Conservation (phyloP, 2,329 filamentous ascomycete genomes). For the Saccharata proteae region DNA sequence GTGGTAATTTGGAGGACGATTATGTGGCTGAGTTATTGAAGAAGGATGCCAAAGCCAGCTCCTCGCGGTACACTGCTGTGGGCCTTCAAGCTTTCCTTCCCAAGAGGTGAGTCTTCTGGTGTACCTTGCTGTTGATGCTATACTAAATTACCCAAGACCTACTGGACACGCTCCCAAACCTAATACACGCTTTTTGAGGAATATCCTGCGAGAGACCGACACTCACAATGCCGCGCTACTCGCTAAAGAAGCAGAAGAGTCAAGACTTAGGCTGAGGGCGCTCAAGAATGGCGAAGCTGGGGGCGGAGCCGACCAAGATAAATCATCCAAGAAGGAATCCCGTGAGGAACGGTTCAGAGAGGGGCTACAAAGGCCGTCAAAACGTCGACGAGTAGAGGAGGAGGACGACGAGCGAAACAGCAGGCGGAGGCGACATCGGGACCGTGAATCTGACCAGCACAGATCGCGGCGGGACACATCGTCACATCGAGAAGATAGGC, state of each 20-base stretch:
- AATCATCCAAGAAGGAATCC: constrained; percentile 1
- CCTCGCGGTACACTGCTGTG: constrained; percentile 60
- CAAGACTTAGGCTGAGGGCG: constrained; percentile 53
- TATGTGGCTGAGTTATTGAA: constrained; percentile 70
- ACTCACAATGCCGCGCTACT: constrained; percentile 78
- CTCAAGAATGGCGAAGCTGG: constrained; percentile 13
- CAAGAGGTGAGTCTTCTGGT: constrained; percentile 32
- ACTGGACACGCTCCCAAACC: constrained; percentile 64
- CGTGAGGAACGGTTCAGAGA: background rate
- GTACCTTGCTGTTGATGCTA: background rate
- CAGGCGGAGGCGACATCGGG: constrained; percentile 13
- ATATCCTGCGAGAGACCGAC: constrained; percentile 80
- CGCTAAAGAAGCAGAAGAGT: constrained; percentile 73
- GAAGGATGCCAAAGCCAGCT: constrained; percentile 64
- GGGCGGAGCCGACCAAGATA: constrained; percentile 25
- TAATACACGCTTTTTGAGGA: constrained; percentile 78
- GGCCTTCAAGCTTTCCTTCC: constrained; percentile 57
- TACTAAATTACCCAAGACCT: constrained; percentile 34
- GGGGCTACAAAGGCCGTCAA: constrained; percentile 5
- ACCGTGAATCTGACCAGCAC: constrained; percentile 13
- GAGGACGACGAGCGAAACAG: constrained; percentile 11
- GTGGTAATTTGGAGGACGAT: constrained; percentile 51
- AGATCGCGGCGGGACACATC: constrained; percentile 11
- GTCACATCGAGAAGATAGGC: constrained; percentile 3
- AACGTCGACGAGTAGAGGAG: constrained; percentile 10